phyloP scores from a whole-genome alignment of 1,284 basidiomycete species.

The Ustilago bromivora region DNA sequence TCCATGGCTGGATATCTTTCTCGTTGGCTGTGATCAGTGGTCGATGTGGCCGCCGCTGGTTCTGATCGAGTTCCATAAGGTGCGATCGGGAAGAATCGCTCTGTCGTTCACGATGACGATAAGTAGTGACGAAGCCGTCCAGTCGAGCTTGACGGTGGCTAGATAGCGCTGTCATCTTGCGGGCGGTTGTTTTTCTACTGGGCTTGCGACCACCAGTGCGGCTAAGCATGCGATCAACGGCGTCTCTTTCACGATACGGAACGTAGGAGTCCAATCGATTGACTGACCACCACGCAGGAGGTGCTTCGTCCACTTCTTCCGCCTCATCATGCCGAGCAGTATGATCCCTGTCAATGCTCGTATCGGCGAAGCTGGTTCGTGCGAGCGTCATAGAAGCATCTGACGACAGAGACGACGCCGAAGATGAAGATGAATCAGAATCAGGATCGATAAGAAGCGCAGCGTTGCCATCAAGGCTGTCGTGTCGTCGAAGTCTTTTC shows the following conservation, averaged over 20 bases:
- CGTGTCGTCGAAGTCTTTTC: constrained; percentile 39
- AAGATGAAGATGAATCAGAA: constrained; percentile 41
- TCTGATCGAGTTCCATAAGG: constrained; percentile 33
- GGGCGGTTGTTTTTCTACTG: constrained; percentile 5
- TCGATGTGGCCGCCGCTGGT: constrained; percentile 12
- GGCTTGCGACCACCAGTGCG: constrained; percentile 39
- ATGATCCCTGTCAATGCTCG: neutral
- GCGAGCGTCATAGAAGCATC: constrained; percentile 10
- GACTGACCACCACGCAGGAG: constrained; percentile 41
- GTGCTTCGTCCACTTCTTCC: constrained; percentile 27
- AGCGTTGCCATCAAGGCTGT: constrained; percentile 30
- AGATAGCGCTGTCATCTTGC: neutral
- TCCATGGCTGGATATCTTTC: constrained; percentile 15
- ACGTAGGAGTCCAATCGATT: constrained; percentile 25
- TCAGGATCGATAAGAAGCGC: constrained; percentile 47
- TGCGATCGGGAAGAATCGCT: constrained; percentile 11
- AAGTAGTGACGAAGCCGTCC: constrained; percentile 31
- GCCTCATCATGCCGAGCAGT: constrained; percentile 6
- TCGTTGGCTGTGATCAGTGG: neutral
- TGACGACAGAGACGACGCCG: constrained; percentile 18
- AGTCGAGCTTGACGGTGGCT: constrained; percentile 29
- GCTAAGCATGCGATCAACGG: constrained; percentile 63
- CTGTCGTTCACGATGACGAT: constrained; percentile 13
- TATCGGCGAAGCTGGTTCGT: neutral
- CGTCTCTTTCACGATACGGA: constrained; percentile 45